Base-by-base conservation (phyloP, 495 filamentous ascomycete genomes). In the Pyrenula aspistea region DNA sequence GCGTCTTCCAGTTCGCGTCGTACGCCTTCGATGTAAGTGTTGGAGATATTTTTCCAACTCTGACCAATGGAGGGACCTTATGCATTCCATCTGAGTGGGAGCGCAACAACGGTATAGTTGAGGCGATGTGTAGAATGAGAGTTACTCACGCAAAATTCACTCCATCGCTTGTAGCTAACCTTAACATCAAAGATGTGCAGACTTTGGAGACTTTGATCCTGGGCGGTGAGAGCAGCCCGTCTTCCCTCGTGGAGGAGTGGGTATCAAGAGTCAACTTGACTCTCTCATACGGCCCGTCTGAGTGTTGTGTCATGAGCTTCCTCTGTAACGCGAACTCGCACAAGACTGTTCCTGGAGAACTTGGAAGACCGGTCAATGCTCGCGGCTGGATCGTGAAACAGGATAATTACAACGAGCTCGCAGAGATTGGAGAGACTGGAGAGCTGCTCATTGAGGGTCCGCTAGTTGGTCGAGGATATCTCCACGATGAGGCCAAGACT, bases 401-500 rank as follows among this genome's bases (percentile, higher is more conserved):
- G 1, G 54, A 58, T 2, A 65, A 80, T 60, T 71, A 75, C 53
- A 61, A 78, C 51, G 57, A 59, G 1, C 70, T 82, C 4, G 60
- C 70, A 15, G 73, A 75, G 0, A 59, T 79, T 22, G 78, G 78
- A 2, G 55, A 59, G 1, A 63, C 77, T 3, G 79, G 79, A 11
- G 79, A 82, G 60, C 65, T 81, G 25, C 54, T 76, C 22, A 67
- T 82, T 42, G 76, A 78, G 65, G 77, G 78, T 0, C 73, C 75
- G 2, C 62, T 73, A 23, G 64, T 79, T 2, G 74, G 65, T 1
- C 59, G 67, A 0, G 72, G 73, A 0, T 81, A 81, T 53, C 63
- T 79, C 10, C 70, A 78, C 2, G 47, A 62, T 21, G 59, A 62
- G 0, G 71, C 64, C 19, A 71, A 63, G 57, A 76, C 71, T 1